Evolutionary conservation across 2,329 filamentous ascomycete species (phyloP).

Genomic region (Xylariaceae sp.): DNA sequence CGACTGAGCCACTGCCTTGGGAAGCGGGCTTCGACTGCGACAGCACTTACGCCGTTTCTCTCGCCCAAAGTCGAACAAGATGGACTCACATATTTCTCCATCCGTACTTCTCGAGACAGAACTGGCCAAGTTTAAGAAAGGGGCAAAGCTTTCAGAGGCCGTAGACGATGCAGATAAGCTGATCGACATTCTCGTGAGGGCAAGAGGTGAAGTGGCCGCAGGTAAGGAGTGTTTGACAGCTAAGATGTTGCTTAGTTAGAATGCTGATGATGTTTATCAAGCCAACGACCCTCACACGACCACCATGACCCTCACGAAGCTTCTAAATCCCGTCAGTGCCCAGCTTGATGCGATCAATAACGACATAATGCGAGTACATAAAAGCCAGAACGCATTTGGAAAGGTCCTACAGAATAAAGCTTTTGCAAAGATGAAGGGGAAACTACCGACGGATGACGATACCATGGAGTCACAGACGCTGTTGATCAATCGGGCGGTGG

Average conservation of each 20-base stretch:
- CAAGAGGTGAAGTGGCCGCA: constrained; percentile 68
- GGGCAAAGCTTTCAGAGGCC: constrained; percentile 64
- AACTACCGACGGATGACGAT: constrained; percentile 76
- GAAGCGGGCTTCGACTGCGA: too few species aligned
- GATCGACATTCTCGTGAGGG: constrained; percentile 70
- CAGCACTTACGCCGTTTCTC: neutral
- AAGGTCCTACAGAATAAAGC: constrained; percentile 74
- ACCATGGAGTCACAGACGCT: constrained; percentile 69
- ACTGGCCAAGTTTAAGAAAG: constrained; percentile 66
- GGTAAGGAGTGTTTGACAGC: constrained; percentile 43
- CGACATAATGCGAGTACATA: constrained; percentile 78
- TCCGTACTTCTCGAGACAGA: constrained; percentile 64
- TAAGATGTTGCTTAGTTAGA: neutral
- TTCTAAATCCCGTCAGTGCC: constrained; percentile 81
- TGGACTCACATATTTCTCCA: constrained; percentile 26
- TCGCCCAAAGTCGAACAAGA: constrained; percentile 16
- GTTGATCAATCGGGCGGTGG: constrained; percentile 87
- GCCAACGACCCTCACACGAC: constrained; percentile 64
- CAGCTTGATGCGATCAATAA: constrained; percentile 77
- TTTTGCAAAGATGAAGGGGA: constrained; percentile 64
- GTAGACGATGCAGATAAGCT: constrained; percentile 79
- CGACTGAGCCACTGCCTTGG: too few species aligned
- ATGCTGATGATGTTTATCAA: constrained; percentile 16
- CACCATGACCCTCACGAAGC: constrained; percentile 70
- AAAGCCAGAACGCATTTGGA: constrained; percentile 75